Evolutionary conservation across 2,329 filamentous ascomycete genomes (phyloP).

Genomic region (Aquanectria penicillioides): DNA sequence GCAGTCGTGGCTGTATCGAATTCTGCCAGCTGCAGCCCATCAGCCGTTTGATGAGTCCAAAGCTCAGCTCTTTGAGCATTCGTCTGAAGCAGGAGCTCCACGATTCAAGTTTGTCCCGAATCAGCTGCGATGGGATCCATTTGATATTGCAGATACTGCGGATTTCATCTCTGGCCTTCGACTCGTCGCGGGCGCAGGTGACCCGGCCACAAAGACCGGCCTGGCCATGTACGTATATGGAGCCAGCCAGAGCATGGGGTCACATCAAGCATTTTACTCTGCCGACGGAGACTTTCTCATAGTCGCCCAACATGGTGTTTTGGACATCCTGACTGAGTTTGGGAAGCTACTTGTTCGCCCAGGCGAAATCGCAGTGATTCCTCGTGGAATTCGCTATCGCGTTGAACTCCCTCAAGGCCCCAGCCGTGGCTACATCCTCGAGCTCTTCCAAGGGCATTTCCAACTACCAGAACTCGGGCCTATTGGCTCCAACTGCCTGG

Average conservation of each 20-base stretch:
- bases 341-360: constrained; percentile 78
- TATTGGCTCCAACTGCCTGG: constrained; percentile 77
- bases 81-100: constrained; percentile 35
- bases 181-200: constrained; percentile 81
- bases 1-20: constrained; percentile 78
- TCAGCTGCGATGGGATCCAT: constrained; percentile 84
- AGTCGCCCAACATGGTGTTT: constrained; percentile 76
- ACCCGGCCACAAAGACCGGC: constrained; percentile 82
- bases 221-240: constrained; percentile 86
- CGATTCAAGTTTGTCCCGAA: constrained; percentile 66
- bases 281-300: constrained; percentile 84
- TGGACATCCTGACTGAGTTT: constrained; percentile 83
- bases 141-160: constrained; percentile 72
- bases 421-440: constrained; percentile 78
- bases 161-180: constrained; percentile 69
- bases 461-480: constrained; percentile 76
- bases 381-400: constrained; percentile 77
- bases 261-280: constrained; percentile 81
- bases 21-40: constrained; percentile 72
- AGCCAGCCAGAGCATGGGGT: constrained; percentile 79
- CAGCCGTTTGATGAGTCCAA: constrained; percentile 60
- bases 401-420: constrained; percentile 70
- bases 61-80: constrained; percentile 32
- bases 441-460: constrained; percentile 79
- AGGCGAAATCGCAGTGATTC: constrained; percentile 81